Evolutionary conservation across 169 alveolate species (phyloP), one percentile per base, ranked within the genome.

Genomic region (Plasmodium sp.): DNA sequence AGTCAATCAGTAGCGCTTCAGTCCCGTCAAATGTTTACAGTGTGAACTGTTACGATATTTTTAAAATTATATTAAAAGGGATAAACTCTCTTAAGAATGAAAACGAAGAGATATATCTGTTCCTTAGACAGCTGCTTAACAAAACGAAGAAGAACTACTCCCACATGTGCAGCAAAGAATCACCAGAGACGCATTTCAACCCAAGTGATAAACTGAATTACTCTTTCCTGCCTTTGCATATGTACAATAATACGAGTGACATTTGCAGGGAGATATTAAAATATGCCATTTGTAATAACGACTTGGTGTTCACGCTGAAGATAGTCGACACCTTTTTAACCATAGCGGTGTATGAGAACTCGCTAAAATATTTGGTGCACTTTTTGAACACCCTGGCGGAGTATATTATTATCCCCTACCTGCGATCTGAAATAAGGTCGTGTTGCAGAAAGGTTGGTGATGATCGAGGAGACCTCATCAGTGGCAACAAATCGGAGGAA

Each of bases 351-450:
- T 72, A 92, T 79, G 85, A 92, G 75, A 92, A 92, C 43, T 92
- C 95, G 39, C 41, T 92, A 31, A 92, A 92, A 71, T 75, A 81
- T 45, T 43, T 92, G 27, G 84, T 92, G 39, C 84, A 92, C 82
- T 92, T 92, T 14, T 36, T 92, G 58, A 92, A 92, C 58, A 92
- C 92, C 54, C 27, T 92, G 27, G 84, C 92, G 41, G 95, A 92
- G 84, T 92, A 74, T 77, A 92, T 92, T 72, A 92, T 92, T 82
- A 81, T 92, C 54, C 95, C 95, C 31, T 92, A 92, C 18, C 83
- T 92, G 75, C 74, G 81, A 92, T 9, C 33, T 14, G 94, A 88
- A 88, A 80, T 88, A 31, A 80, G 73, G 48, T 80, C 82, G n/a
- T 6, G 56, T 80, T 31, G 3, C 54, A 79, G 80, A 31, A 48